A percentile compares a stretch with the other conserved stretches of the same genome.
These are phyloP conservation scores for Fusarium torulosum DNA, from an alignment of 2,329 filamentous ascomycete species.

Conservation along the genomic window DNA sequence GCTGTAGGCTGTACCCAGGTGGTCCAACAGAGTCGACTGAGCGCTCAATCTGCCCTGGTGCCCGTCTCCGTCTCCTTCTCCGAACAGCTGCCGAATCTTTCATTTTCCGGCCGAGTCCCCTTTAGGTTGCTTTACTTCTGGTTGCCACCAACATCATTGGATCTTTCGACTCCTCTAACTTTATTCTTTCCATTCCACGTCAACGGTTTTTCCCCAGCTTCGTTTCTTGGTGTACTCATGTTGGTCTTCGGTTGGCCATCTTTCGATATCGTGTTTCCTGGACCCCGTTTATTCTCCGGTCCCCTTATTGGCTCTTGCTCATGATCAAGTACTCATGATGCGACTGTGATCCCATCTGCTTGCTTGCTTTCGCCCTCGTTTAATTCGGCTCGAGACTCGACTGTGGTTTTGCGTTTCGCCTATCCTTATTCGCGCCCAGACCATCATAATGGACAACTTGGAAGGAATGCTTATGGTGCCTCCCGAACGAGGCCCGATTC, in stretches of 20 bases:
- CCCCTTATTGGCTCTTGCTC: slow-evolving; percentile 14
- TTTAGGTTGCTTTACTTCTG: slow-evolving; percentile 36
- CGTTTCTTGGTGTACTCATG: slow-evolving; percentile 12
- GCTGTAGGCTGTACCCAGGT: not conserved
- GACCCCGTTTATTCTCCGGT: slow-evolving; percentile 9
- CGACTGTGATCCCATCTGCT: slow-evolving; percentile 39
- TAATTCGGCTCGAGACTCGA: not conserved
- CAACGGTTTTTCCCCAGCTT: slow-evolving; percentile 19
- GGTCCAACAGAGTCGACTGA: not conserved
- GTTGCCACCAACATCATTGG: slow-evolving; percentile 34
- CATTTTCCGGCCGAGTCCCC: slow-evolving; percentile 42
- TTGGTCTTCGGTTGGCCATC: slow-evolving; percentile 13
- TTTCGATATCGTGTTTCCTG: slow-evolving; percentile 5
- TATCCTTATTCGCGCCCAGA: slow-evolving; percentile 7
- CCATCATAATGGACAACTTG: slow-evolving; percentile 54
- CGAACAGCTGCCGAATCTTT: slow-evolving; percentile 37
- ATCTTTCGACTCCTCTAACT: slow-evolving; percentile 28
- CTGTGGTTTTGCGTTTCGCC: not conserved
- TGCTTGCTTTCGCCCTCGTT: slow-evolving; percentile 5
- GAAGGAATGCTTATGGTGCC: slow-evolving; percentile 64
- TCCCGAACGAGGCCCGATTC: slow-evolving; percentile 64
- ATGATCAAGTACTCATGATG: slow-evolving; percentile 44
- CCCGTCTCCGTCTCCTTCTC: slow-evolving; percentile 13
- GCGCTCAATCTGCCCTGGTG: not conserved
- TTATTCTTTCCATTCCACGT: slow-evolving; percentile 28